Evolutionary conservation across 2,329 filamentous ascomycete genomes (phyloP), one percentile per base, ranked within the genome.

Genomic region (Helminthosporium solani): DNA sequence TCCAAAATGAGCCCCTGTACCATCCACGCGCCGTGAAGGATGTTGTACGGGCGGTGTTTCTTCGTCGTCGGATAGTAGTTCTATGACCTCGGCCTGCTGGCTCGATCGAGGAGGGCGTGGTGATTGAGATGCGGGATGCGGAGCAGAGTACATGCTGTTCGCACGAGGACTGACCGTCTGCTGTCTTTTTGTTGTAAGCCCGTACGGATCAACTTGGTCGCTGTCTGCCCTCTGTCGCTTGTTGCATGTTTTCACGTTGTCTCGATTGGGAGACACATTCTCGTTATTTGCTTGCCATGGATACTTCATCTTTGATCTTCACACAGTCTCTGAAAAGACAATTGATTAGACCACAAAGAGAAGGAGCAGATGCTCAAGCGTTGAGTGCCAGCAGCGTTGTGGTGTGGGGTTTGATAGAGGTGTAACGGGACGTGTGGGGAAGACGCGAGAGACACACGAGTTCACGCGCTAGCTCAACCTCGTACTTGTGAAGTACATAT

Each of bases 201-300:
- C 8, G 3, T 41, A 43, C 23, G 40, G 43, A 15, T 31, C 21
- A n/a, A 35, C 18, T 9, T 37, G 12, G 15, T 14, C 36, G 9
- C 16, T 16, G 12, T 28, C 11, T 7, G 41, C 30, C 28, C 33
- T 16, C 39, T 50, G 49, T 34, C 56, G 49, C 45, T 58, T 58
- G 27, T 38, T 48, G 23, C 43, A 30, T n/a, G 23, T 40, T 18
- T 12, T 33, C 27, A 25, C 20, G 11, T 2, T 18, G 33, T 33
- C 20, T 27, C 25, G 25, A 20, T 19, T 16, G 1, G 45, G 33
- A 15, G 39, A 11, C 21, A 38, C 34, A 14, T 50, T 43, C 9
- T 46, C 37, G 15, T 15, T 20, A 27, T 47, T 15, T 12, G 11
- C 35, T 15, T 49, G 46, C 46, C 46, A 49, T 23, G 46, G 36